Percentiles rank a stretch among this genome's conserved stretches.
These are phyloP conservation scores for Lasiosphaeria ovina DNA, from an alignment of 495 filamentous ascomycete species.

Conservation along the genomic window DNA sequence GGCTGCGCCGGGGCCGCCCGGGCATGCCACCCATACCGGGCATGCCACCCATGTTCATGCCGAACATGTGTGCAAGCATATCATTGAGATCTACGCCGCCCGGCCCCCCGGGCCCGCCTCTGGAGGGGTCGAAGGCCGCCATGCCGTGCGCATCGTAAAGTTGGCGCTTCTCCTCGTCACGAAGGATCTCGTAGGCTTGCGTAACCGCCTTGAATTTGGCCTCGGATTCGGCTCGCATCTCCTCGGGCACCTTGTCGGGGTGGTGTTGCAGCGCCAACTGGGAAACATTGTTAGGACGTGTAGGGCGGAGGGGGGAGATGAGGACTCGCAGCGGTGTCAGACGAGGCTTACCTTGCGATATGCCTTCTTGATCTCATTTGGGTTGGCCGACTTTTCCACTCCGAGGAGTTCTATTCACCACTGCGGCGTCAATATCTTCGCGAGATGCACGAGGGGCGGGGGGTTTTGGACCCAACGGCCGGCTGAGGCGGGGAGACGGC, in stretches of 20 bases:
- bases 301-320: neutral
- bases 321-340: neutral
- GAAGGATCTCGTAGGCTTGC: slow-evolving; percentile 95
- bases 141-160: slow-evolving; percentile 94
- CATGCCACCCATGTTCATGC: slow-evolving; percentile 57
- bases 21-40: slow-evolving; percentile 54
- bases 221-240: slow-evolving; percentile 78
- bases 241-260: slow-evolving; percentile 92
- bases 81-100: slow-evolving; percentile 80
- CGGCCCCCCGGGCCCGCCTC: slow-evolving; percentile 62
- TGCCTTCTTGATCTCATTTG: slow-evolving; percentile 91
- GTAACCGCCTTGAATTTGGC: slow-evolving; percentile 86
- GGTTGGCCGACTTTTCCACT: slow-evolving; percentile 64
- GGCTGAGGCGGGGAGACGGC: neutral
- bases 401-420: slow-evolving; percentile 66
- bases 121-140: slow-evolving; percentile 77
- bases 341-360: slow-evolving; percentile 77
- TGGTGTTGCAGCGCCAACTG: slow-evolving; percentile 86
- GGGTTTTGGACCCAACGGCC: too few species aligned
- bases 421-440: slow-evolving; percentile 8
- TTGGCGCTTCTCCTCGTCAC: slow-evolving; percentile 89
- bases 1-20: slow-evolving; percentile 65
- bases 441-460: neutral
- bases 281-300: slow-evolving; percentile 22
- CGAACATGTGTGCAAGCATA: slow-evolving; percentile 91